phyloP scores from a whole-genome alignment of 139 green algal species.

The Volvox reticuliferus region DNA sequence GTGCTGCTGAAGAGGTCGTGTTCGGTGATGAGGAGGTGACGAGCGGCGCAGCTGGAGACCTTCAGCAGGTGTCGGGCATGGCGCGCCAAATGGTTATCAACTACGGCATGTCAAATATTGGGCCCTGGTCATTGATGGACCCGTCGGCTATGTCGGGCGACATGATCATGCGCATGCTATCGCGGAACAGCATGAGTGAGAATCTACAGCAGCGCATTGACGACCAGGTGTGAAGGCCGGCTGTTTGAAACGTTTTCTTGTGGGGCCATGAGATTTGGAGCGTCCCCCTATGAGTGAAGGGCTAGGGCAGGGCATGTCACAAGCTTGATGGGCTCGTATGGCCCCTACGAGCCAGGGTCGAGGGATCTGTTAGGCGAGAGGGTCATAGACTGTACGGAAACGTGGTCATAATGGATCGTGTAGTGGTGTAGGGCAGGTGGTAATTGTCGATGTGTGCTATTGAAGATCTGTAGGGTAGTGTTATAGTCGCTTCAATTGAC shows the following conservation, averaged over 20 bases:
- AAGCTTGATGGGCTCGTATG: too few relatives aligned
- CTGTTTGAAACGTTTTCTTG: too few relatives aligned
- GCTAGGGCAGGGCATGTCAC: too few relatives aligned
- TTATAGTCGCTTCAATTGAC: neutral
- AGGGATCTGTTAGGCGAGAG: too few relatives aligned
- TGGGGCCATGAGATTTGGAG: too few relatives aligned
- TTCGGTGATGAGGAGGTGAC: slow-evolving; percentile 98
- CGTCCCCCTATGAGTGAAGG: too few relatives aligned
- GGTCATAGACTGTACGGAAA: slow-evolving; percentile 49
- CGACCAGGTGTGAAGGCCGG: slow-evolving; percentile 66
- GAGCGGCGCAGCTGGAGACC: slow-evolving; percentile 81
- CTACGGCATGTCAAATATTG: slow-evolving; percentile 99
- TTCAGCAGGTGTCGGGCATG: slow-evolving; percentile 86
- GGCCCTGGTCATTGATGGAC: slow-evolving; percentile 96
- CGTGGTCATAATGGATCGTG: neutral
- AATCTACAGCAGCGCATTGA: slow-evolving; percentile 96
- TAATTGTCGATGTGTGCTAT: neutral
- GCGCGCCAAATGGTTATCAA: slow-evolving; percentile 98
- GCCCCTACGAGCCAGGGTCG: too few relatives aligned
- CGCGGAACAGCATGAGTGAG: slow-evolving; percentile 96
- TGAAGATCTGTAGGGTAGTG: neutral
- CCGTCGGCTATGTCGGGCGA: slow-evolving; percentile 82
- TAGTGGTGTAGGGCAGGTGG: neutral
- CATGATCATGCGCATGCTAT: slow-evolving; percentile 99
- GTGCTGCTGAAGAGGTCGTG: slow-evolving; percentile 97